Conservation (phyloP, 768 basidiomycete species). For the Galerina sulciceps region DNA sequence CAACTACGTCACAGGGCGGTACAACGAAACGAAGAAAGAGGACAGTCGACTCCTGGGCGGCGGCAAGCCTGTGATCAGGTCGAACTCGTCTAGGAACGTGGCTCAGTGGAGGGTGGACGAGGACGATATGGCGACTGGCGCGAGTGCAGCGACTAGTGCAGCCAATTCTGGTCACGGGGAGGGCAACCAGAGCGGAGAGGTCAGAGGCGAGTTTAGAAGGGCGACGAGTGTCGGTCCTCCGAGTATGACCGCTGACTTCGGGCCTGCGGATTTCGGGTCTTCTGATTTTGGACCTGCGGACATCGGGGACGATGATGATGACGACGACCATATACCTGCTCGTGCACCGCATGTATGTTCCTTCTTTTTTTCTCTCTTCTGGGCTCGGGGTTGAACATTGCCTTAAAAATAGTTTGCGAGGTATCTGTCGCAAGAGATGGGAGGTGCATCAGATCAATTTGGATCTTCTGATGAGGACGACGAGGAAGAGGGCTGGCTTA, state of each 20-base stretch:
- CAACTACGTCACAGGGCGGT: constrained; percentile 83
- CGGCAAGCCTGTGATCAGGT: constrained; percentile 69
- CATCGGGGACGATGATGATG: constrained; percentile 46
- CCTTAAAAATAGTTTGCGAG: constrained; percentile 65
- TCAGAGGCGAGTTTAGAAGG: constrained; percentile 64
- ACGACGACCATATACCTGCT: constrained; percentile 47
- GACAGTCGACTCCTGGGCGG: constrained; percentile 85
- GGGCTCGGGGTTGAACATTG: neutral
- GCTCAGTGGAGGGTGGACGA: constrained; percentile 77
- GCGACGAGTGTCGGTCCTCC: constrained; percentile 44
- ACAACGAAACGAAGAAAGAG: constrained; percentile 83
- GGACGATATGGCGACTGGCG: constrained; percentile 39
- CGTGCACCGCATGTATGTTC: constrained; percentile 47
- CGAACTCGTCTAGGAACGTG: constrained; percentile 30
- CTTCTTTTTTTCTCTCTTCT: constrained; percentile 6
- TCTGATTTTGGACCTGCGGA: constrained; percentile 39
- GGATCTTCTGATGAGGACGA: constrained; percentile 72
- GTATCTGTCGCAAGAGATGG: constrained; percentile 78
- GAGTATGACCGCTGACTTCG: constrained; percentile 37
- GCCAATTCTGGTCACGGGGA: constrained; percentile 3
- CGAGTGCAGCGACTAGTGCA: constrained; percentile 4
- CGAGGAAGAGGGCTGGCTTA: constrained; percentile 80
- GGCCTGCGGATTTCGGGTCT: constrained; percentile 34
- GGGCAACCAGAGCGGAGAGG: constrained; percentile 19
- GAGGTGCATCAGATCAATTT: constrained; percentile 56